Percentiles rank a stretch among this genome's conserved stretches.
Conservation (phyloP, 192 early-diverging fungal genomes). For the Allomyces macrogynus region DNA sequence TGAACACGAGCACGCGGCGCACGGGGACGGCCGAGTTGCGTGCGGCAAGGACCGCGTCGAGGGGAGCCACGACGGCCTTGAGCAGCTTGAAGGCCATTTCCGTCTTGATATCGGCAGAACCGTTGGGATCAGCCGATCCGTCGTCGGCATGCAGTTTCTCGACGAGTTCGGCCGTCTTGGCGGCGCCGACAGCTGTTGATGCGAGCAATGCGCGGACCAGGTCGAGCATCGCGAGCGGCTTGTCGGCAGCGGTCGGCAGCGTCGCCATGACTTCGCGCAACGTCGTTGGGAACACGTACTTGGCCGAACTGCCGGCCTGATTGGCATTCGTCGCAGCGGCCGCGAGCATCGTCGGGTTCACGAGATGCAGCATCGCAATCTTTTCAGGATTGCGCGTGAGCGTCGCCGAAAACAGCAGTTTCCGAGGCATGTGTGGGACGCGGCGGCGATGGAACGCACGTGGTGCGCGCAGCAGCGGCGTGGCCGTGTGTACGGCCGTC, state of each 20-base stretch:
- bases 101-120: too few species aligned
- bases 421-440: slow-evolving; percentile 33
- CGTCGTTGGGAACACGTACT: slow-evolving; percentile 20
- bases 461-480: slow-evolving; percentile 3
- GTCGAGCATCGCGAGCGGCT: slow-evolving; percentile 70
- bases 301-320: slow-evolving; percentile 11
- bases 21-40: slow-evolving; percentile 17
- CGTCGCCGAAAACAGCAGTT: slow-evolving; percentile 89
- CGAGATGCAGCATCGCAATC: slow-evolving; percentile 61
- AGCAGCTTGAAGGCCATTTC: too few species aligned
- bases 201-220: slow-evolving; percentile 24
- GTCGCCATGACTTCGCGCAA: slow-evolving; percentile 53
- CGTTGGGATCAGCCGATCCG: too few species aligned
- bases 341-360: slow-evolving; percentile 64
- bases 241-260: slow-evolving; percentile 35
- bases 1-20: slow-evolving; percentile 58
- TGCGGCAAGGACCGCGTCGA: too few species aligned
- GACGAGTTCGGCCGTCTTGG: slow-evolving; percentile 12
- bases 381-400: slow-evolving; percentile 83
- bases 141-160: too few species aligned
- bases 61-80: too few species aligned
- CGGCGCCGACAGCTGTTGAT: background rate
- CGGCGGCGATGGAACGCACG: slow-evolving; percentile 8
- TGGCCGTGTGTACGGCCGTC: background rate
- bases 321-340: slow-evolving; percentile 14